Evolutionary conservation across 768 basidiomycete genomes (phyloP).

Genomic region (Mrakia blollopis): DNA sequence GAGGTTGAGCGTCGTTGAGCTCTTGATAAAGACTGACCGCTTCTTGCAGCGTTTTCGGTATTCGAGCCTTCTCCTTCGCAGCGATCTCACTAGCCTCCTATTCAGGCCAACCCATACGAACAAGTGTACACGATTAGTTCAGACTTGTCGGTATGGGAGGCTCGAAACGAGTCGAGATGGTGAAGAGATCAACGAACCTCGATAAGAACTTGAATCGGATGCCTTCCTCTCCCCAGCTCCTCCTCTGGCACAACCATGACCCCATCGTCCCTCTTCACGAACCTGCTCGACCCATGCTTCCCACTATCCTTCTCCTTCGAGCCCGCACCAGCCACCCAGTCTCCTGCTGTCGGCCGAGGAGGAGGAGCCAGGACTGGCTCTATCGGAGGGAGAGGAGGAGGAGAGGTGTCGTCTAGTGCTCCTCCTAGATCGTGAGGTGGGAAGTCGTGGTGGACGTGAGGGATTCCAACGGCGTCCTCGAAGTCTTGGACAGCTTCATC

Average conservation of each 20-base stretch:
- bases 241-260: constrained; percentile 12
- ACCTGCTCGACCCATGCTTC: neutral
- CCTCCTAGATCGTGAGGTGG: neutral
- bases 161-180: neutral
- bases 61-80: constrained; percentile 1
- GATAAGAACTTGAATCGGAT: constrained; percentile 23
- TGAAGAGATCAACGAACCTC: neutral
- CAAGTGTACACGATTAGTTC: neutral
- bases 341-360: neutral
- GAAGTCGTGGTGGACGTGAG: constrained; percentile 22
- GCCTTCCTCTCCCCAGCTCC: neutral
- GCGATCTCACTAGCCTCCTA: constrained; percentile 25
- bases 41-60: constrained; percentile 3
- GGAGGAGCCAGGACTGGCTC: neutral
- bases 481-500: constrained; percentile 25
- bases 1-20: constrained; percentile 24
- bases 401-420: neutral
- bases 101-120: too few species aligned
- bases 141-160: neutral
- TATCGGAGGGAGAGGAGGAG: neutral
- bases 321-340: neutral
- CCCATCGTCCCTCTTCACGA: neutral
- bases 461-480: constrained; percentile 17
- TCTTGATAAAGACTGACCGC: constrained; percentile 21
- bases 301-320: neutral